phyloP scores from a whole-genome alignment of 2,329 filamentous ascomycete species.

The Colletotrichum karsti region DNA sequence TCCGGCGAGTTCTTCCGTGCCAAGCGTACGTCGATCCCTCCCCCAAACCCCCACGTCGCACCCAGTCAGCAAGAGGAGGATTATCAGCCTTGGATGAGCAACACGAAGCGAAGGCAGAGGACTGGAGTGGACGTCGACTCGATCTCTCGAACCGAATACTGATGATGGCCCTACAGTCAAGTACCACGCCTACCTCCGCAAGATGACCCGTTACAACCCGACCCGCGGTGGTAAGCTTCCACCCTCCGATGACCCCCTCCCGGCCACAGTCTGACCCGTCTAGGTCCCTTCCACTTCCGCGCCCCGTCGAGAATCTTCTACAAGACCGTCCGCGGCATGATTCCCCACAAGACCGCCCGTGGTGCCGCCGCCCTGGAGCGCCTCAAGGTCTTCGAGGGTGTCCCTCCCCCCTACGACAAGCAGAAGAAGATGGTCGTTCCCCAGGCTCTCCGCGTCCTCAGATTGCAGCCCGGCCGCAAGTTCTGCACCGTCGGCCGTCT shows the following conservation, averaged over 20 bases:
- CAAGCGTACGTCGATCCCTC: constrained; percentile 84
- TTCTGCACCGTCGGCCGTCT: constrained; percentile 99
- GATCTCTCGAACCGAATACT: constrained; percentile 44
- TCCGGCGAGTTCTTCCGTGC: constrained; percentile 99
- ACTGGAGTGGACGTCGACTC: neutral
- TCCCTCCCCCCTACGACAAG: constrained; percentile 99
- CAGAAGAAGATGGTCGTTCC: constrained; percentile 99
- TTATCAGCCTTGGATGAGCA: neutral
- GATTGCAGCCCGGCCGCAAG: constrained; percentile 99
- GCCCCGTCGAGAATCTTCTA: constrained; percentile 99
- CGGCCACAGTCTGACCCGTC: constrained; percentile 41
- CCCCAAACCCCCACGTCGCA: neutral
- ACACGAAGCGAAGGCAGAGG: neutral
- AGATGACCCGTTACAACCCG: constrained; percentile 99
- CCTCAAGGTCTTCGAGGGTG: constrained; percentile 99
- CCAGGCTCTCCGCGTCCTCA: constrained; percentile 95
- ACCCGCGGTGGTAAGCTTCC: constrained; percentile 87
- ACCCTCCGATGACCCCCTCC: constrained; percentile 26
- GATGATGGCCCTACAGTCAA: constrained; percentile 78
- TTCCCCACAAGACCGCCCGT: constrained; percentile 99
- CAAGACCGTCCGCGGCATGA: constrained; percentile 99
- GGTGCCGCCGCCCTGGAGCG: constrained; percentile 96
- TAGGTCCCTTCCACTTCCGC: constrained; percentile 99
- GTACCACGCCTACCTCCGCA: constrained; percentile 99
- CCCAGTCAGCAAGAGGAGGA: constrained; percentile 10